Conservation (phyloP, 2,329 filamentous ascomycete species). For the Diaporthe citriasiana region DNA sequence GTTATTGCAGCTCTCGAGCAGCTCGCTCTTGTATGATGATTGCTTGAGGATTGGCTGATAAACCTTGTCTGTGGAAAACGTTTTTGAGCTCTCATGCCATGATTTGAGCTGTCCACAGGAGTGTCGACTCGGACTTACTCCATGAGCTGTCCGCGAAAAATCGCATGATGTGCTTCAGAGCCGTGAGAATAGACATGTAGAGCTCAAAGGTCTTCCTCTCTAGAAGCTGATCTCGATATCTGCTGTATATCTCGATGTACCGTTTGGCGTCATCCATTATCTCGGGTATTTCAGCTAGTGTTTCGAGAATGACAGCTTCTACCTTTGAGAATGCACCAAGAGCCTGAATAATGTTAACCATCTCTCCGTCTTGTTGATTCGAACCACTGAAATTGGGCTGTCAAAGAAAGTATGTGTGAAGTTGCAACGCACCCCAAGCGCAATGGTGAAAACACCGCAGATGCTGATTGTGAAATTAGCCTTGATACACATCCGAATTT, state of each 20-base stretch:
- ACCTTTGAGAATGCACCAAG: conserved; percentile 10
- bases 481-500: not conserved
- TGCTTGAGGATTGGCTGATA: conserved; percentile 10
- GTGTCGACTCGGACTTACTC: not conserved
- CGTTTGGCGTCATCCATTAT: conserved; percentile 11
- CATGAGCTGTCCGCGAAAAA: not conserved
- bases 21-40: conserved; percentile 1
- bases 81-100: not conserved
- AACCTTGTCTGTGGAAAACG: not conserved
- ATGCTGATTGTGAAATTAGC: not conserved
- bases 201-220: conserved; percentile 1
- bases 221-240: not conserved
- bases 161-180: not conserved
- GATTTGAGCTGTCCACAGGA: not conserved
- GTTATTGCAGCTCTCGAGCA: not conserved
- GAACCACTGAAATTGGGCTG: not conserved
- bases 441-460: conserved; percentile 25
- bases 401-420: not conserved
- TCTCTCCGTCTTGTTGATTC: not conserved
- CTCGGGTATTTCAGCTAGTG: not conserved
- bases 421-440: not conserved
- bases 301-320: conserved; percentile 2
- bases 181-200: not conserved
- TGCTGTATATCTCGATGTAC: conserved; percentile 9
- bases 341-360: not conserved